Evolutionary conservation across 2,329 filamentous ascomycete genomes (phyloP).

Genomic region (Neonectria neomacrospora): DNA sequence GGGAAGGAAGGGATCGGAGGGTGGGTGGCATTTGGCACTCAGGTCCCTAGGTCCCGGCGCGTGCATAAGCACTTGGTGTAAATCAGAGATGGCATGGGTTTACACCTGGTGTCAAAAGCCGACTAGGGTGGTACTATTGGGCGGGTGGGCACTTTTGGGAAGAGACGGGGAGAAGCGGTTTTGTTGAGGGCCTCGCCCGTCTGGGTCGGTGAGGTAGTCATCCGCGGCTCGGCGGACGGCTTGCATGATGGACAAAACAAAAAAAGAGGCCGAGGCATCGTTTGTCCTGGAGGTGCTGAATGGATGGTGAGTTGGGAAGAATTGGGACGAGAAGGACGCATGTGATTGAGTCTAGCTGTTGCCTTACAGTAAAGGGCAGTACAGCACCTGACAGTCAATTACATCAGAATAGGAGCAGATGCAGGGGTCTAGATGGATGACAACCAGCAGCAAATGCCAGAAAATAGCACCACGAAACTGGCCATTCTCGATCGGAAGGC

Average conservation of each 20-base stretch:
- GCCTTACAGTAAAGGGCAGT: neutral
- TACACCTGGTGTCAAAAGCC: conserved; percentile 13
- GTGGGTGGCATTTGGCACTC: conserved; percentile 5
- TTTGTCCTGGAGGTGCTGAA: neutral
- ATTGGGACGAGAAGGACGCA: neutral
- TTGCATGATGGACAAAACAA: neutral
- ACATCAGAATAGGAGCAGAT: neutral
- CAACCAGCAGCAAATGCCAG: conserved; percentile 2
- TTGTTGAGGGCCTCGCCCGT: conserved; percentile 27
- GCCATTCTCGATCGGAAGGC: conserved; percentile 13
- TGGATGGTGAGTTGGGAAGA: neutral
- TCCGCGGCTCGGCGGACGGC: conserved; percentile 3
- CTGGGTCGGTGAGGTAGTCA: conserved; percentile 19
- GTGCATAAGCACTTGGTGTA: neutral
- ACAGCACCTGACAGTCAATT: neutral
- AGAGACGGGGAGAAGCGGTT: conserved; percentile 16
- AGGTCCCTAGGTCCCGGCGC: conserved; percentile 1
- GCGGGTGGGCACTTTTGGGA: conserved; percentile 17
- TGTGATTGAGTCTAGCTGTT: neutral
- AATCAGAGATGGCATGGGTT: neutral
- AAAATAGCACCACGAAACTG: conserved; percentile 17
- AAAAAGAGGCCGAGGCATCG: neutral
- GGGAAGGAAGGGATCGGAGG: conserved; percentile 7
- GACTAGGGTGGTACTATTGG: conserved; percentile 18
- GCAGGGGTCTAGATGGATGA: conserved; percentile 4